Evolutionary conservation across 2,329 filamentous ascomycete genomes (phyloP).

Genomic region (Penicillium sp.): DNA sequence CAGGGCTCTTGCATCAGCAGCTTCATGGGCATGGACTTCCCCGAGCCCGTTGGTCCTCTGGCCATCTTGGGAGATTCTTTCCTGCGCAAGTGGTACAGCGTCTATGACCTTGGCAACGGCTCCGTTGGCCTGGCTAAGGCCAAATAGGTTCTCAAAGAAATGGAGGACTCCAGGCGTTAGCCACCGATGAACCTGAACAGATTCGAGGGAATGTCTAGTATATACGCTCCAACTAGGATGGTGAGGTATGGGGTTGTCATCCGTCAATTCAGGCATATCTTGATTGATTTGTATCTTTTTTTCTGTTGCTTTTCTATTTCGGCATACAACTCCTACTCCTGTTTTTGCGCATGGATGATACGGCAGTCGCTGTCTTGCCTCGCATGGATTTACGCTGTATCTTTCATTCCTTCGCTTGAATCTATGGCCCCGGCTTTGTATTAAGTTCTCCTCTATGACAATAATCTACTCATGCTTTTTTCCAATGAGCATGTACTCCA

Average conservation of each 20-base stretch:
- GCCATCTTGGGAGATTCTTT: constrained; percentile 79
- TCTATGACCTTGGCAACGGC: constrained; percentile 90
- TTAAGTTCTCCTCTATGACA: neutral
- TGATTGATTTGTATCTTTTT: neutral
- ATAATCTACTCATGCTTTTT: neutral
- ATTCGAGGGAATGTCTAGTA: constrained; percentile 15
- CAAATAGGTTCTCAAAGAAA: constrained; percentile 54
- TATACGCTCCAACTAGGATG: constrained; percentile 12
- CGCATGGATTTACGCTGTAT: constrained; percentile 18
- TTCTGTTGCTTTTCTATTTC: constrained; percentile 5
- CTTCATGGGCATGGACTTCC: constrained; percentile 94
- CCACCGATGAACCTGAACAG: constrained; percentile 10
- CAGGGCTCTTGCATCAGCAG: constrained; percentile 95
- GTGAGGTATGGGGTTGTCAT: constrained; percentile 9
- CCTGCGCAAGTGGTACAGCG: constrained; percentile 70
- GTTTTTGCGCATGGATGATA: constrained; percentile 6
- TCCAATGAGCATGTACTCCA: too few relatives aligned
- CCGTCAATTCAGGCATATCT: constrained; percentile 7
- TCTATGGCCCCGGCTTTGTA: constrained; percentile 3
- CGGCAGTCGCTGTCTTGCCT: constrained; percentile 13
- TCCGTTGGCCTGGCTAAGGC: constrained; percentile 87
- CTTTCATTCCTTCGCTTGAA: constrained; percentile 12
- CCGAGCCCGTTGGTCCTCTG: constrained; percentile 83
- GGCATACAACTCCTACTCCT: constrained; percentile 3
- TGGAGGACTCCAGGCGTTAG: constrained; percentile 9